Percentiles rank a stretch among this genome's conserved stretches.
phyloP scores from a whole-genome alignment of 148 eudicot genomes.

The Amaranthus cruentus region DNA sequence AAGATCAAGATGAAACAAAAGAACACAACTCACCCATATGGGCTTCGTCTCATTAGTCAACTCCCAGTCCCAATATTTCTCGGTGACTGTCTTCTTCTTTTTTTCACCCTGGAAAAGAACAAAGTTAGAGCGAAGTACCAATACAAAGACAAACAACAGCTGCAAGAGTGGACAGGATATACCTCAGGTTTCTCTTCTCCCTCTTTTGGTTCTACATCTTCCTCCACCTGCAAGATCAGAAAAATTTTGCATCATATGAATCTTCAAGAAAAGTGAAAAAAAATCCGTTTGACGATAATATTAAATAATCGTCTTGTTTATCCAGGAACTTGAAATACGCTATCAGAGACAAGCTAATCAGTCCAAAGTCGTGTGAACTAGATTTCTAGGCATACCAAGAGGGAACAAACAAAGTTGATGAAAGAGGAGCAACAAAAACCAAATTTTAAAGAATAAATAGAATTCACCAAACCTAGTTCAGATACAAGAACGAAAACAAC shows the following conservation, averaged over 20 bases:
- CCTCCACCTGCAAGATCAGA: constrained; percentile 64
- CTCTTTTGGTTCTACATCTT: constrained; percentile 88
- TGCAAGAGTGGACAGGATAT: constrained; percentile 10
- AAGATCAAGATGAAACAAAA: background rate
- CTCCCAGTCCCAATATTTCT: constrained; percentile 99
- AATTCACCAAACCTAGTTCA: background rate
- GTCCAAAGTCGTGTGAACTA: background rate
- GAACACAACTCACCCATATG: constrained; percentile 67
- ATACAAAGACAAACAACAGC: background rate
- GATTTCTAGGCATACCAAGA: background rate
- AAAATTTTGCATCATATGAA: background rate
- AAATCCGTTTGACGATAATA: background rate
- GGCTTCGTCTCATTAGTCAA: constrained; percentile 93
- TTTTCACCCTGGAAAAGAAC: constrained; percentile 57
- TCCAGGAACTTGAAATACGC: background rate
- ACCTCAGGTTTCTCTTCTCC: constrained; percentile 84
- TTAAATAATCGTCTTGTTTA: background rate
- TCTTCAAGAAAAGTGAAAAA: background rate
- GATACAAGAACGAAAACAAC: background rate
- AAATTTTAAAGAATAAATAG: background rate
- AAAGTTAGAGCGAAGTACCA: background rate
- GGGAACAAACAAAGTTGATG: background rate
- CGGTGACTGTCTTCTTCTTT: constrained; percentile 78
- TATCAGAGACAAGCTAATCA: background rate
- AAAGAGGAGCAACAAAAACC: background rate